Evolutionary conservation across 345 rosid genomes (phyloP).

Genomic region (Eutrema heterophyllum): DNA sequence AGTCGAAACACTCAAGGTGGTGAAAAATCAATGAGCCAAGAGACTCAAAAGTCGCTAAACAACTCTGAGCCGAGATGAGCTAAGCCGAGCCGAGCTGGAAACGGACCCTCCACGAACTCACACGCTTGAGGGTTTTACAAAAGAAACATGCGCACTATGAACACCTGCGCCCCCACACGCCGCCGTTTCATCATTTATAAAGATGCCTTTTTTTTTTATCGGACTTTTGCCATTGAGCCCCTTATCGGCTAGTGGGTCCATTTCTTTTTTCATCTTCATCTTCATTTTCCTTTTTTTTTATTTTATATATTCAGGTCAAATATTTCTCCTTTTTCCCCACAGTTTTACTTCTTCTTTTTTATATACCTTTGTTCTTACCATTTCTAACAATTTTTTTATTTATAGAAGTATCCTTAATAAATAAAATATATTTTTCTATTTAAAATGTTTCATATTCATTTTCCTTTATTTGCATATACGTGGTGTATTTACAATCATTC

Average conservation of each 20-base stretch:
- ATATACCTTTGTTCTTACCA: background rate
- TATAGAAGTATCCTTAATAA: too few species aligned
- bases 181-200: slow-evolving; percentile 52
- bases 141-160: slow-evolving; percentile 45
- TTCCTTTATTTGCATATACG: too few species aligned
- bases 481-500: too few species aligned
- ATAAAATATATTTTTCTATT: too few species aligned
- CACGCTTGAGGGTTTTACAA: slow-evolving; percentile 37
- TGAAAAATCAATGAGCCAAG: background rate
- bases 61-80: background rate
- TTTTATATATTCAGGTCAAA: background rate
- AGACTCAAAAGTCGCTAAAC: background rate
- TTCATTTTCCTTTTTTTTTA: too few species aligned
- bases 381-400: background rate
- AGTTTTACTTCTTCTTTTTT: background rate
- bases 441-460: too few species aligned
- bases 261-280: background rate
- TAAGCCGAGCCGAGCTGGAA: background rate
- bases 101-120: slow-evolving; percentile 8
- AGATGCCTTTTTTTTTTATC: slow-evolving; percentile 29
- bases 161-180: slow-evolving; percentile 41
- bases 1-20: background rate
- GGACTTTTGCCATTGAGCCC: slow-evolving; percentile 24
- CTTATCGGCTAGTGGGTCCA: slow-evolving; percentile 28
- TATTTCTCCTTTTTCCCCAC: background rate